These are phyloP conservation scores for Glarea lozoyensis DNA, from an alignment of 495 filamentous ascomycete species.

Conservation along the genomic window DNA sequence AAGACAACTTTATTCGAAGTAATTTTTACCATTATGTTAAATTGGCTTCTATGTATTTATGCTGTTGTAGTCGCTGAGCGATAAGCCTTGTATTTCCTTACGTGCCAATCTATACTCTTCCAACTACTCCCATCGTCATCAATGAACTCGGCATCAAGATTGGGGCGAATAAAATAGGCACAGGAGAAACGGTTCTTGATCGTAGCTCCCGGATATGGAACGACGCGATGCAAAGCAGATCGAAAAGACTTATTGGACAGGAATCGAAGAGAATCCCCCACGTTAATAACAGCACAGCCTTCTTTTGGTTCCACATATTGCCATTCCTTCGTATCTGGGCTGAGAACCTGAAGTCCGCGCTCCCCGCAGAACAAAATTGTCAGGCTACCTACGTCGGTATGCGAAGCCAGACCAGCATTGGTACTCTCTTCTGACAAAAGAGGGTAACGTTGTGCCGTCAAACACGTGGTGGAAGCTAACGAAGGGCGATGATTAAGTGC, in stretches of 20 bases:
- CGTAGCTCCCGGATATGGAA: conserved; percentile 38
- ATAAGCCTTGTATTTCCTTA: conserved; percentile 9
- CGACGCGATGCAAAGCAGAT: conserved; percentile 47
- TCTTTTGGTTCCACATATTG: conserved; percentile 40
- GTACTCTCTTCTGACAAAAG: no score
- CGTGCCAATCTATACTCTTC: conserved; percentile 7
- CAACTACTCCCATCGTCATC: conserved; percentile 35
- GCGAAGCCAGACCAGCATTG: no score
- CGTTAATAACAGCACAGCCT: conserved; percentile 44
- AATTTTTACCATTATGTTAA: no score
- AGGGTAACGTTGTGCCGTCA: no score
- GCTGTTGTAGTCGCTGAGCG: conserved; percentile 3
- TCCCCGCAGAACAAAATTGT: conserved; percentile 48
- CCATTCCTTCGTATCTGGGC: conserved; percentile 36
- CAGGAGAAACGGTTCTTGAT: conserved; percentile 46
- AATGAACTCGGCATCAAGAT: conserved; percentile 41
- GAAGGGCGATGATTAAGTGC: no score
- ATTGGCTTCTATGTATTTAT: no score
- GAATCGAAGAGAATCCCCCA: conserved; percentile 49
- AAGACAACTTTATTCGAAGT: no score
- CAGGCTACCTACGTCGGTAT: conserved; percentile 50
- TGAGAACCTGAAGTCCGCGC: conserved; percentile 48
- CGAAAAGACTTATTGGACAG: conserved; percentile 38
- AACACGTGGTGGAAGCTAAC: no score
- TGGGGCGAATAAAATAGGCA: conserved; percentile 47